A percentile compares a stretch with the other conserved stretches of the same genome.
Evolutionary conservation across 257 asterid genomes (phyloP).

Genomic region (Parsonsia alboflavescens): DNA sequence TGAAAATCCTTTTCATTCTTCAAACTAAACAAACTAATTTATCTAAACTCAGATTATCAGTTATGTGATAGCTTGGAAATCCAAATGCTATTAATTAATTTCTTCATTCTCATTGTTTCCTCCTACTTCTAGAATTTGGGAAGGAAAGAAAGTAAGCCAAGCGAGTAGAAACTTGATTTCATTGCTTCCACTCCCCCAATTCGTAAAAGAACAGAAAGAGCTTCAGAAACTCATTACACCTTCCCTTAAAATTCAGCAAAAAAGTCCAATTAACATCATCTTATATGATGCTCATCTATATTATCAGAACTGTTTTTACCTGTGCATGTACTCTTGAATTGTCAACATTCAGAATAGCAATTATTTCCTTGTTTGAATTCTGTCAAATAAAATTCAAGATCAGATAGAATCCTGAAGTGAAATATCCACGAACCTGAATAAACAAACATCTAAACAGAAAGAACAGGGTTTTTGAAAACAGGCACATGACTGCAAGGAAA

Average conservation of each 20-base stretch:
- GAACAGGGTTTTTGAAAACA: background rate
- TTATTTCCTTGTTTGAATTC: slow-evolving; percentile 45
- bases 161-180: background rate
- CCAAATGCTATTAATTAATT: background rate
- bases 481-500: background rate
- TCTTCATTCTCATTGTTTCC: background rate
- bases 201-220: background rate
- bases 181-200: background rate
- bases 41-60: background rate
- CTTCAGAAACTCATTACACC: background rate
- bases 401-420: background rate
- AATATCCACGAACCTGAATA: background rate
- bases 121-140: background rate
- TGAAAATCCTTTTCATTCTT: background rate
- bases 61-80: background rate
- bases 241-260: background rate
- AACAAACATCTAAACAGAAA: background rate
- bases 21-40: background rate
- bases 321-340: slow-evolving; percentile 48
- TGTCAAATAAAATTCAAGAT: slow-evolving; percentile 29
- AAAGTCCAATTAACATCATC: background rate
- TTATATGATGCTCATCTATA: background rate
- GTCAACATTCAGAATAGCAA: slow-evolving; percentile 44
- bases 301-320: slow-evolving; percentile 38
- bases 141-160: background rate